Conservation (phyloP, 352 stramenopile genomes). For the Phytophthora colocasiae region DNA sequence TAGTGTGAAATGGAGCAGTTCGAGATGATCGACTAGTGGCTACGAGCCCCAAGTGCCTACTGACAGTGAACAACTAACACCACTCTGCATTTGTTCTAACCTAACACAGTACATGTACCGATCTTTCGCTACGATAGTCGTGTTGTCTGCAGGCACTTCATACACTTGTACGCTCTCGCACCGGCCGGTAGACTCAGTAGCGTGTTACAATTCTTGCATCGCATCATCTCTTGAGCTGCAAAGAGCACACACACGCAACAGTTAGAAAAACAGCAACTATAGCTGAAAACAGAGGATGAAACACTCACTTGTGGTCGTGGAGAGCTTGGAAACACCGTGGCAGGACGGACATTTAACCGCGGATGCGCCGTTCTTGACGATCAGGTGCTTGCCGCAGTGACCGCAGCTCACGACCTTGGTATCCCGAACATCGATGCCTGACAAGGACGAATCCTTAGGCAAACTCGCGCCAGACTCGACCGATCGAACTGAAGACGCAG, state of each 20-base stretch:
- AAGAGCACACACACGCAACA: slow-evolving; percentile 11
- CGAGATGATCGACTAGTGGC: slow-evolving; percentile 14
- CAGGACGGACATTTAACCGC: slow-evolving; percentile 86
- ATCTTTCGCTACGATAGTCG: slow-evolving; percentile 61
- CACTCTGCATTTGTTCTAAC: no score
- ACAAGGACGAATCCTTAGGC: slow-evolving; percentile 37
- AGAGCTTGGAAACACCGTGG: slow-evolving; percentile 83
- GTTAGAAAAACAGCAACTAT: slow-evolving; percentile 19
- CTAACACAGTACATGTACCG: no score
- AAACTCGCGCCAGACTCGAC: slow-evolving; percentile 45
- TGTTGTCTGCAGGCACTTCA: slow-evolving; percentile 88
- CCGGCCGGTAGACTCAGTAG: slow-evolving; percentile 81
- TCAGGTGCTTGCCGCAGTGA: slow-evolving; percentile 86
- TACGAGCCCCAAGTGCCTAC: slow-evolving; percentile 12
- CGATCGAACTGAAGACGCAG: slow-evolving; percentile 36
- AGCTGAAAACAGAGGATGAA: background rate
- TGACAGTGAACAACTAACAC: slow-evolving; percentile 6
- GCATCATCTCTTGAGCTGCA: slow-evolving; percentile 87
- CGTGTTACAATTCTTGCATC: slow-evolving; percentile 89
- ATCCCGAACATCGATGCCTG: slow-evolving; percentile 71
- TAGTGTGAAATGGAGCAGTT: slow-evolving; percentile 14
- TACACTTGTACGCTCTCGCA: slow-evolving; percentile 90
- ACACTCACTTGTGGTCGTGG: slow-evolving; percentile 83
- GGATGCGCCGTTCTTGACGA: slow-evolving; percentile 79
- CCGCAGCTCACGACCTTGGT: slow-evolving; percentile 88